Conservation (phyloP, 371 early-diverging fungal species). For the Rhizopus stolonifer region DNA sequence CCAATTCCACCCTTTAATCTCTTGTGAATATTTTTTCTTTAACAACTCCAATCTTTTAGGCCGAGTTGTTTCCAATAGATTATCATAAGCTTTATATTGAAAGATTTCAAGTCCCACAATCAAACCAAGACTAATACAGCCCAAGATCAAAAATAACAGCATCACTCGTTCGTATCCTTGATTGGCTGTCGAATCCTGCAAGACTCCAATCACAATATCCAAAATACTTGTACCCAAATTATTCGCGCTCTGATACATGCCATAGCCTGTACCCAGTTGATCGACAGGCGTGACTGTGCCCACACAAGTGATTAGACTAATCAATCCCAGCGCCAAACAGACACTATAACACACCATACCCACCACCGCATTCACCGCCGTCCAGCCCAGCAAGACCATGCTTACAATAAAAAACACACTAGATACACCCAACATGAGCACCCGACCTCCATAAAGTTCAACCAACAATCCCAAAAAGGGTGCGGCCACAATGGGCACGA, state of each 20-base stretch:
- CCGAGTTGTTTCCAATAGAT: slow-evolving; percentile 27
- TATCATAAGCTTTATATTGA: slow-evolving; percentile 19
- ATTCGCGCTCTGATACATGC: slow-evolving; percentile 61
- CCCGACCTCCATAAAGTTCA: slow-evolving; percentile 62
- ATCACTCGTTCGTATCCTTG: slow-evolving; percentile 54
- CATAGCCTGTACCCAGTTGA: slow-evolving; percentile 66
- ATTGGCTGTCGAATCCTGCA: slow-evolving; percentile 51
- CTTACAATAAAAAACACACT: slow-evolving; percentile 30
- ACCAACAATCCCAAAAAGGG: slow-evolving; percentile 67
- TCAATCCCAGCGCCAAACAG: slow-evolving; percentile 65
- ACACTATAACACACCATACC: slow-evolving; percentile 67
- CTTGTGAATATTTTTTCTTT: no score
- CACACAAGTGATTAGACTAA: slow-evolving; percentile 62
- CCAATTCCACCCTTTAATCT: no score
- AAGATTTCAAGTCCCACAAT: slow-evolving; percentile 17
- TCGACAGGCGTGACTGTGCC: slow-evolving; percentile 57
- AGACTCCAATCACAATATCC: slow-evolving; percentile 61
- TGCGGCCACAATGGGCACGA: slow-evolving; percentile 66
- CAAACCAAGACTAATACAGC: slow-evolving; percentile 25
- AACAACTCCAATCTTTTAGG: slow-evolving; percentile 13
- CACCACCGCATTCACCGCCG: slow-evolving; percentile 47
- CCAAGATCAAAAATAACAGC: slow-evolving; percentile 45
- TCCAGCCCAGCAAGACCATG: slow-evolving; percentile 27
- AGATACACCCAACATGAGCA: slow-evolving; percentile 51
- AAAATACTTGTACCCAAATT: slow-evolving; percentile 65